A percentile compares a stretch with the other conserved stretches of the same genome.
Evolutionary conservation across 371 early-diverging fungal genomes (phyloP).

Genomic region (Haplosporangium sp.): DNA sequence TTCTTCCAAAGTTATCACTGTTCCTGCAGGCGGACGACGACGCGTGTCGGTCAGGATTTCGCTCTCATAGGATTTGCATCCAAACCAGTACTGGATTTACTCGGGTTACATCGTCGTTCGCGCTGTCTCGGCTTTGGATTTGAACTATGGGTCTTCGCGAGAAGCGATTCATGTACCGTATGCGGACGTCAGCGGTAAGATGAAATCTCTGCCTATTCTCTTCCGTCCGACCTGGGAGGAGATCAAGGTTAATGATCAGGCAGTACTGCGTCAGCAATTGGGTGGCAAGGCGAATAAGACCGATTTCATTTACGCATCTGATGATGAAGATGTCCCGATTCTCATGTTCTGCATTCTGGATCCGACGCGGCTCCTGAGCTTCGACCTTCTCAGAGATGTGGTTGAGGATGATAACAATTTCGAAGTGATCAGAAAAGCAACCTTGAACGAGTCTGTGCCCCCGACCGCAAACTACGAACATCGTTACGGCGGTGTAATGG

Average conservation of each 20-base stretch:
- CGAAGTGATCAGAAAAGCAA: slow-evolving; percentile 20
- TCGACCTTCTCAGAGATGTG: slow-evolving; percentile 25
- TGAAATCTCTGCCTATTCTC: slow-evolving; percentile 42
- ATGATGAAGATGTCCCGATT: slow-evolving; percentile 7
- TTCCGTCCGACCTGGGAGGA: slow-evolving; percentile 27
- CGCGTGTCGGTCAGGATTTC: slow-evolving; percentile 17
- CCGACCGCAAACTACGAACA: not conserved
- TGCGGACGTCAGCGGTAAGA: slow-evolving; percentile 37
- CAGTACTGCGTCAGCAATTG: slow-evolving; percentile 29
- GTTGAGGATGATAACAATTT: not conserved
- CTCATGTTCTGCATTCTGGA: slow-evolving; percentile 33
- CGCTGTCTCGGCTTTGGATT: not conserved
- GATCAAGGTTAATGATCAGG: slow-evolving; percentile 1
- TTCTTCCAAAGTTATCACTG: not conserved
- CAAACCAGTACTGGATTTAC: slow-evolving; percentile 40
- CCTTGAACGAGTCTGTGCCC: slow-evolving; percentile 17
- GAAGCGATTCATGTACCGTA: slow-evolving; percentile 40
- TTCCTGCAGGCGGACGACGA: slow-evolving; percentile 21
- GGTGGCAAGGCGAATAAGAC: slow-evolving; percentile 5
- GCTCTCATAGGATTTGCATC: slow-evolving; percentile 10
- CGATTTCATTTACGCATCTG: slow-evolving; percentile 14
- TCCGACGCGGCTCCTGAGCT: slow-evolving; percentile 16
- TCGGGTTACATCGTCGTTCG: slow-evolving; percentile 46
- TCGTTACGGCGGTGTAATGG: slow-evolving; percentile 24
- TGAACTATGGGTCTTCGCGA: not conserved